Base-by-base conservation (phyloP, 345 rosid species). In the Salix purpurea region DNA sequence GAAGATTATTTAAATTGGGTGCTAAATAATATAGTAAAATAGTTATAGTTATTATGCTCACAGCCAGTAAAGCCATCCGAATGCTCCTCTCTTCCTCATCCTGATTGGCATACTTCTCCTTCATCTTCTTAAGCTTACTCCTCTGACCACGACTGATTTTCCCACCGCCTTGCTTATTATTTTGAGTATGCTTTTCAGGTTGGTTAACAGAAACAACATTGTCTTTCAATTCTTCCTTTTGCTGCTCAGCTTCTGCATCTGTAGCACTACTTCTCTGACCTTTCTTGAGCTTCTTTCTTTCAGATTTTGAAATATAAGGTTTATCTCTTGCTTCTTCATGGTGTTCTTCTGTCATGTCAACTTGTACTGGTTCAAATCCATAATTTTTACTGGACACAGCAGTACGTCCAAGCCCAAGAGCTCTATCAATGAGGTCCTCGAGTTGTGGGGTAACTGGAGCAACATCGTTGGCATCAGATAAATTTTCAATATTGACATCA, bases 21-120 rank as follows among this genome's bases (percentile, higher is more conserved):
- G 37, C 28, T 0, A 70, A 62, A 72, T 1, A 36, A 67, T 2
- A 44, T 60, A 15, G 18, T 30, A 42, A 13, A 14, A 14, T 15
- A 36, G 15, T 24, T n/a, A 36, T 64, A 67, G 79, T 67, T 69
- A 52, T 54, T 34, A 73, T 81, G 89, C 98, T 90, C 87, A 92
- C 99, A 69, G 93, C 95, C 79, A 96, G 83, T 81, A 96, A 86
- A 32, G 94, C 93, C 94, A 96, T 92, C 72, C 95, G 85, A 70
- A 90, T 91, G 71, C 80, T 74, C 82, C 95, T 88, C 84, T 91
- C 97, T 87, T 96, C 98, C 86, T 96, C 99, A 54, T 96, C 99
- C 84, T 96, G 99, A 84, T 92, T 85, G 32, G 93, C 97, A 82
- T 94, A 96, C 84, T 94, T 96, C 87, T 93, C 98, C 90, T 96